Evolutionary conservation across 1,284 basidiomycete genomes (phyloP).

Genomic region (Fomitopsis schrenkii): DNA sequence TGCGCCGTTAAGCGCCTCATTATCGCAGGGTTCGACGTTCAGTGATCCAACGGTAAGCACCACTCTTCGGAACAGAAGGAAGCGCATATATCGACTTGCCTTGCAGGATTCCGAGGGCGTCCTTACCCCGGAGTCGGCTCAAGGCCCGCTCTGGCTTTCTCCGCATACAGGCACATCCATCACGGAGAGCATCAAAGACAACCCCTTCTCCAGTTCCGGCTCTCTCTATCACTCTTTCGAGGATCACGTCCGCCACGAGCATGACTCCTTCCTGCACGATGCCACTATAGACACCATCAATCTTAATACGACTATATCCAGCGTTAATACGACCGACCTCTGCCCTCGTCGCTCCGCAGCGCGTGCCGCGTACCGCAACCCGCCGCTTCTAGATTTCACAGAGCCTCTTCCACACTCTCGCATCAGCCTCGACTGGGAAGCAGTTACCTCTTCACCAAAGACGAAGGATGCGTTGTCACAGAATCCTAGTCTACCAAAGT

Average conservation of each 20-base stretch:
- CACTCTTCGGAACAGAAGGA: background rate
- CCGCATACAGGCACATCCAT: background rate
- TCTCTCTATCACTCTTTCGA: background rate
- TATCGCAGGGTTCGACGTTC: slow-evolving; percentile 12
- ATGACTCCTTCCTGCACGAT: slow-evolving; percentile 2
- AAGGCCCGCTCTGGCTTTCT: slow-evolving; percentile 2
- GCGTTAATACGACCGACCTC: background rate
- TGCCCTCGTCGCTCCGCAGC: background rate
- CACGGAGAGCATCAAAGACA: background rate
- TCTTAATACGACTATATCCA: background rate
- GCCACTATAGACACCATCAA: slow-evolving; percentile 2
- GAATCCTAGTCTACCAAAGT: background rate
- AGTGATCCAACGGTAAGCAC: slow-evolving; percentile 14
- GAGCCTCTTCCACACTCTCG: background rate
- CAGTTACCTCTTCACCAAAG: background rate
- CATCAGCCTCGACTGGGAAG: background rate
- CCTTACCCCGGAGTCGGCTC: slow-evolving; percentile 3
- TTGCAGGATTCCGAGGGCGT: slow-evolving; percentile 7
- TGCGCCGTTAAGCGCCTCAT: slow-evolving; percentile 8
- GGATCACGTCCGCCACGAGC: background rate
- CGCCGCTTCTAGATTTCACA: slow-evolving; percentile 1
- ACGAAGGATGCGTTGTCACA: background rate
- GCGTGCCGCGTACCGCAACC: background rate
- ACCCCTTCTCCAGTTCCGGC: background rate
- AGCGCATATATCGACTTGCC: slow-evolving; percentile 1